Base-by-base conservation (phyloP, 129 eudicot genomes). In the Lonicera japonica region DNA sequence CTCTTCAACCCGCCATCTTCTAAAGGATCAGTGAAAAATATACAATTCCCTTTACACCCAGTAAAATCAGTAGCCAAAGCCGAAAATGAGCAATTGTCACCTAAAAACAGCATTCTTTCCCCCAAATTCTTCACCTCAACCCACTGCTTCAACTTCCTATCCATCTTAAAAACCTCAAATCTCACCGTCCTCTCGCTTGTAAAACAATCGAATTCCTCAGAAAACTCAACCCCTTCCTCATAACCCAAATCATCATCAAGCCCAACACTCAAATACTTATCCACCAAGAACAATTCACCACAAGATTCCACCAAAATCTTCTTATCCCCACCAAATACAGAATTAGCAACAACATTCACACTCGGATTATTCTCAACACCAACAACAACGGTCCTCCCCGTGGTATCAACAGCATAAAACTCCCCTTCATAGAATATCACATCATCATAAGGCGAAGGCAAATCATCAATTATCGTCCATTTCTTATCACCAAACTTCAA, bases 291-390 rank as follows among this genome's bases (percentile, higher is more conserved):
- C 71, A 87, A 71, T 15, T 87, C 95, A 19, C 88, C 88, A 39
- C 52, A 38, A 0, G 79, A 80, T 10, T 87, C 95, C 73, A 87
- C 94, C 25, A 91, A 60, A 63, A 77, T 73, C 79, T 91, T 91
- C 82, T 75, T 87, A 66, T 87, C 95, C n/a, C 97, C 97, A 21
- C 97, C 97, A 66, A 73, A 75, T 6, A 86, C 83, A 0, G 94
- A 67, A 34, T 50, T 21, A 0, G 87, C 95, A 18, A 77, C 87
- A 4, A 61, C 69, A 12, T 38, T 73, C 57, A 91, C 70, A 51
- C 10, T 47, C 46, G 18, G 19, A 7, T 54, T 20, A 6, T 25
- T 67, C 16, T 56, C 53, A 64, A 66, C 55, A 50, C 71, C 65
- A 48, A 82, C 75, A 15, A 72, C 8, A 1, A 91, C 98, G 9